Evolutionary conservation across 2,329 filamentous ascomycete genomes (phyloP).

Genomic region (Aspergillus awamori): DNA sequence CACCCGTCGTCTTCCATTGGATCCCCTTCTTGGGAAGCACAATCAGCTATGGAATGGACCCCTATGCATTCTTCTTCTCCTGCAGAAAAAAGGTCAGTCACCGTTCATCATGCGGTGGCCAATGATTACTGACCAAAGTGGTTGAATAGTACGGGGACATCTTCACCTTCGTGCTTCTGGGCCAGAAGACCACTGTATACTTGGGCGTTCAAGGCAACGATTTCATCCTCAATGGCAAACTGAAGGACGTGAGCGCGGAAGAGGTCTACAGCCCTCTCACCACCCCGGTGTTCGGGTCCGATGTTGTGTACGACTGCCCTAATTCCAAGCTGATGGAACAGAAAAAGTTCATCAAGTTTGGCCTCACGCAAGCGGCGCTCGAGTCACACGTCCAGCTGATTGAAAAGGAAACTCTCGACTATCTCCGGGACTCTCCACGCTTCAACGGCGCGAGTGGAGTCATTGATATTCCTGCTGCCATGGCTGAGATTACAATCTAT

Average conservation of each 20-base stretch:
- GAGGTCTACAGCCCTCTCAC: constrained; percentile 81
- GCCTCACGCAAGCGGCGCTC: constrained; percentile 62
- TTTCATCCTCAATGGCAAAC: constrained; percentile 89
- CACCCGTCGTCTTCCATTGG: constrained; percentile 79
- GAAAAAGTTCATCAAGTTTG: constrained; percentile 77
- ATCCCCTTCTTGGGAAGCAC: constrained; percentile 61
- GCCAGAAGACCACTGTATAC: constrained; percentile 85
- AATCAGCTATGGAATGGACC: constrained; percentile 54
- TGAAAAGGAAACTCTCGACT: constrained; percentile 64
- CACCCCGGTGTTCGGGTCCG: constrained; percentile 74
- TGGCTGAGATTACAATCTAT: constrained; percentile 79
- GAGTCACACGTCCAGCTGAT: constrained; percentile 78
- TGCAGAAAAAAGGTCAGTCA: constrained; percentile 70
- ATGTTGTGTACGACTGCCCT: constrained; percentile 88
- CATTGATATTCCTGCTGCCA: constrained; percentile 65
- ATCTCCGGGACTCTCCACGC: constrained; percentile 55
- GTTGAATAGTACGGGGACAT: constrained; percentile 75
- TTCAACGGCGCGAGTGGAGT: constrained; percentile 64
- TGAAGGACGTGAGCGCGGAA: constrained; percentile 86
- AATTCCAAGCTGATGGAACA: constrained; percentile 94
- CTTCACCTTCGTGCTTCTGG: constrained; percentile 86
- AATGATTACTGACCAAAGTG: constrained; percentile 16
- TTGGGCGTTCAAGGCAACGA: constrained; percentile 83
- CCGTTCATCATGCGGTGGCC: no score
- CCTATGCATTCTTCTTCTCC: constrained; percentile 77